A percentile compares a stretch with the other conserved stretches of the same genome.
Evolutionary conservation across 1,284 basidiomycete species (phyloP).

Genomic region (Malassezia caprae): DNA sequence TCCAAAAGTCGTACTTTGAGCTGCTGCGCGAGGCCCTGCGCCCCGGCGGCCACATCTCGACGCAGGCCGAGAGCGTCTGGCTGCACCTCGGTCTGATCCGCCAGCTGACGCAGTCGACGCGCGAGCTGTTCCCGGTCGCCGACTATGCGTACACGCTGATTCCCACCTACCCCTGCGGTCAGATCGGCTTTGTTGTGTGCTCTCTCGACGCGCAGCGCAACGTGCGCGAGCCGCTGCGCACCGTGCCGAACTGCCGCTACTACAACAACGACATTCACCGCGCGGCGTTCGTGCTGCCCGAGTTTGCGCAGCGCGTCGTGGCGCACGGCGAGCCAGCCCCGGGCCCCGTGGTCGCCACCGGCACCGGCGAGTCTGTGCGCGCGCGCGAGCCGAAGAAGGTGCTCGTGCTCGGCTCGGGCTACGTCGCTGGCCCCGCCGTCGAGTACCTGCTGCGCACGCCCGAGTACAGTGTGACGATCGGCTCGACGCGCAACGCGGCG

Average conservation of each 20-base stretch:
- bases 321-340: slow-evolving; percentile 43
- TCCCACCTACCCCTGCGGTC: slow-evolving; percentile 92
- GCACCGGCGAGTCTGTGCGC: slow-evolving; percentile 49
- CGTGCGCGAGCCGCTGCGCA: slow-evolving; percentile 53
- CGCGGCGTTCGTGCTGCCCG: slow-evolving; percentile 77
- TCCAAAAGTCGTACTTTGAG: slow-evolving; percentile 95
- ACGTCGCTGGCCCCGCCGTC: slow-evolving; percentile 84
- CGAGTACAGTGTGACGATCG: slow-evolving; percentile 70
- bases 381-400: slow-evolving; percentile 58
- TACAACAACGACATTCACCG: slow-evolving; percentile 76
- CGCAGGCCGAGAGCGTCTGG: slow-evolving; percentile 94
- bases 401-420: slow-evolving; percentile 84
- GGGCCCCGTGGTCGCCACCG: slow-evolving; percentile 50
- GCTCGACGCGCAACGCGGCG: slow-evolving; percentile 52
- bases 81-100: slow-evolving; percentile 81
- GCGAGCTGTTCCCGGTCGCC: slow-evolving; percentile 68
- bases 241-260: slow-evolving; percentile 59
- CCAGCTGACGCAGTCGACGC: slow-evolving; percentile 64
- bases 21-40: slow-evolving; percentile 79
- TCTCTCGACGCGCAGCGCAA: slow-evolving; percentile 56
- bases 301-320: slow-evolving; percentile 63
- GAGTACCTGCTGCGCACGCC: slow-evolving; percentile 81
- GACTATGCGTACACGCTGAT: slow-evolving; percentile 95
- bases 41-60: slow-evolving; percentile 85
- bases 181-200: slow-evolving; percentile 90